Evolutionary conservation across 306 rosid species (phyloP).

Genomic region (Canavalia ensiformis): DNA sequence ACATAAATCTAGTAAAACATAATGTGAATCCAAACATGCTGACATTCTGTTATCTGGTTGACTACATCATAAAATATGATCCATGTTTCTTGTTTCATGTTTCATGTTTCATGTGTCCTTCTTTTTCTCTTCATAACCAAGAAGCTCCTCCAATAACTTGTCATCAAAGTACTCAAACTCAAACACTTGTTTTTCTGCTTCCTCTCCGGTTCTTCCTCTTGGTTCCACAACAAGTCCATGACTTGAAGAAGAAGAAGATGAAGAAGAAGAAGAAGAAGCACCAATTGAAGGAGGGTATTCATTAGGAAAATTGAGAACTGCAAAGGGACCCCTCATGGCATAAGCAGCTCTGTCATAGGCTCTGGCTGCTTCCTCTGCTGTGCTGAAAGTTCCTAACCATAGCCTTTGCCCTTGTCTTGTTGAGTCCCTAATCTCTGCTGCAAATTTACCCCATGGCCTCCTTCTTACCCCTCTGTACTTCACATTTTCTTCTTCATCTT

Average conservation of each 20-base stretch:
- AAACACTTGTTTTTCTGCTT: slow-evolving; percentile 56
- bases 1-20: too few relatives aligned
- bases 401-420: slow-evolving; percentile 63
- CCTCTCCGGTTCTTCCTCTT: neutral
- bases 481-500: slow-evolving; percentile 46
- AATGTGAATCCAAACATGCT: too few relatives aligned
- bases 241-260: slow-evolving; percentile 27
- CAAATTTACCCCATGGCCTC: slow-evolving; percentile 88
- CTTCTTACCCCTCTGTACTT: slow-evolving; percentile 73
- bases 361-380: slow-evolving; percentile 90
- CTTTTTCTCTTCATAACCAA: slow-evolving; percentile 59
- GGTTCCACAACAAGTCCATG: neutral
- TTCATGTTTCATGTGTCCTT: slow-evolving; percentile 25
- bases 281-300: slow-evolving; percentile 54
- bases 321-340: slow-evolving; percentile 79
- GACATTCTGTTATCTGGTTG: too few relatives aligned
- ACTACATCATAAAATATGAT: too few relatives aligned
- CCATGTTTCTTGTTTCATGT: too few relatives aligned
- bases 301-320: slow-evolving; percentile 74
- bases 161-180: slow-evolving; percentile 79
- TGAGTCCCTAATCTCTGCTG: slow-evolving; percentile 88
- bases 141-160: slow-evolving; percentile 78
- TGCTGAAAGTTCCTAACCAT: slow-evolving; percentile 85
- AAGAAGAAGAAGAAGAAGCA: neutral
- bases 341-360: slow-evolving; percentile 92